These are phyloP conservation scores for Neocucurbitaria cava DNA, from an alignment of 2,329 filamentous ascomycete genomes.

Conservation along the genomic window DNA sequence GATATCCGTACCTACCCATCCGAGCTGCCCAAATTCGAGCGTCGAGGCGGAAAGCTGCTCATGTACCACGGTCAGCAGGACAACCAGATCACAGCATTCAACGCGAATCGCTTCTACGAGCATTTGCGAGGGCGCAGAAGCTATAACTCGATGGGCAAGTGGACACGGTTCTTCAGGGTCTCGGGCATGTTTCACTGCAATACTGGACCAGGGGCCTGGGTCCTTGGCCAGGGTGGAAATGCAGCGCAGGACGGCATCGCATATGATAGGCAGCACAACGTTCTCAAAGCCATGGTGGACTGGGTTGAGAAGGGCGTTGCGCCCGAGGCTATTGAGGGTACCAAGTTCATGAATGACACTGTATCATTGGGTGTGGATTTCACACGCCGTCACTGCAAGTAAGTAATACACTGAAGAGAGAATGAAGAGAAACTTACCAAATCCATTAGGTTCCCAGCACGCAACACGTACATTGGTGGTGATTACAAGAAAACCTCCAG, in stretches of 20 bases:
- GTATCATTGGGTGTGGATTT: constrained; percentile 51
- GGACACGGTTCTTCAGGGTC: constrained; percentile 59
- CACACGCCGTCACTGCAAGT: constrained; percentile 57
- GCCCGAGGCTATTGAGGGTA: constrained; percentile 45
- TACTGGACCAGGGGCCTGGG: constrained; percentile 54
- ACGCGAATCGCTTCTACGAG: constrained; percentile 55
- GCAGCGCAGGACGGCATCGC: constrained; percentile 23
- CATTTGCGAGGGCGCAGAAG: constrained; percentile 37
- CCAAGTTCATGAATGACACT: constrained; percentile 47
- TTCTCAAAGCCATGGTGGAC: constrained; percentile 52
- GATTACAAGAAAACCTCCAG: constrained; percentile 38
- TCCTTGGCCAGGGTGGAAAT: constrained; percentile 34
- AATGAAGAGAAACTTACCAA: background rate
- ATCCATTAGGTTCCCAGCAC: constrained; percentile 4
- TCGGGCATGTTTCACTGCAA: constrained; percentile 61
- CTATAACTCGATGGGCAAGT: constrained; percentile 30
- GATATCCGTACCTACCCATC: constrained; percentile 47
- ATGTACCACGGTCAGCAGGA: constrained; percentile 55
- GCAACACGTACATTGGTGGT: constrained; percentile 10
- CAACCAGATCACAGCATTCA: constrained; percentile 53
- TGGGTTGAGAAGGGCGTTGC: constrained; percentile 53
- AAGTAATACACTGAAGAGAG: background rate
- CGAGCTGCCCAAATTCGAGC: constrained; percentile 39
- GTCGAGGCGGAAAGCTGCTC: constrained; percentile 53
- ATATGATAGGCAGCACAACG: constrained; percentile 22